These are phyloP conservation scores for Lentinus tigrinus DNA, from an alignment of 768 basidiomycete genomes.

Conservation along the genomic window DNA sequence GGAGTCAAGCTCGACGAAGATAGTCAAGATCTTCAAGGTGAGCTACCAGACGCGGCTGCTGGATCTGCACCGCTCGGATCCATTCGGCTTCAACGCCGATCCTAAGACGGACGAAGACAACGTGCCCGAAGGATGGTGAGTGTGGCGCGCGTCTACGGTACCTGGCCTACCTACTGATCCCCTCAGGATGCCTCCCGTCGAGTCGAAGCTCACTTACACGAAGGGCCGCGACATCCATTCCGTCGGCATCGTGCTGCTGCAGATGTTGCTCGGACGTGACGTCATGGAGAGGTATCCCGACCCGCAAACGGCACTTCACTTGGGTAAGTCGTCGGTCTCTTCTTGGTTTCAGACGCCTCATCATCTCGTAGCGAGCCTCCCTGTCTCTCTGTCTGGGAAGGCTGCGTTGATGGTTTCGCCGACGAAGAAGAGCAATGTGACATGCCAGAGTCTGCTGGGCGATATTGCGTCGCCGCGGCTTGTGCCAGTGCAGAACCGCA, in stretches of 20 bases:
- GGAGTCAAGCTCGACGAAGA: constrained; percentile 52
- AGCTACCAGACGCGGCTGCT: constrained; percentile 70
- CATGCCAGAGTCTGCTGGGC: constrained; percentile 57
- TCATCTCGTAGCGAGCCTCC: constrained; percentile 45
- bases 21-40: constrained; percentile 73
- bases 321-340: constrained; percentile 41
- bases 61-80: constrained; percentile 84
- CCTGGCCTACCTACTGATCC: constrained; percentile 45
- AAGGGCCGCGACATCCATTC: constrained; percentile 80
- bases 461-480: constrained; percentile 29
- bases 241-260: constrained; percentile 74
- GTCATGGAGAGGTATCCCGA: constrained; percentile 53
- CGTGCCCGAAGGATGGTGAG: constrained; percentile 48
- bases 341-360: neutral
- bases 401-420: constrained; percentile 59
- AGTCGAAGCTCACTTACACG: constrained; percentile 78
- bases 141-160: constrained; percentile 18
- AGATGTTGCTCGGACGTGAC: constrained; percentile 83
- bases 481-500: constrained; percentile 9
- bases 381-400: constrained; percentile 49
- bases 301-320: constrained; percentile 55
- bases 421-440: constrained; percentile 53
- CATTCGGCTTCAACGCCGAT: constrained; percentile 48
- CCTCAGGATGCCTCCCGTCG: constrained; percentile 73
- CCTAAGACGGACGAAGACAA: constrained; percentile 25